Conservation (phyloP, 1,284 basidiomycete genomes). For the Cryptococcus sp. region DNA sequence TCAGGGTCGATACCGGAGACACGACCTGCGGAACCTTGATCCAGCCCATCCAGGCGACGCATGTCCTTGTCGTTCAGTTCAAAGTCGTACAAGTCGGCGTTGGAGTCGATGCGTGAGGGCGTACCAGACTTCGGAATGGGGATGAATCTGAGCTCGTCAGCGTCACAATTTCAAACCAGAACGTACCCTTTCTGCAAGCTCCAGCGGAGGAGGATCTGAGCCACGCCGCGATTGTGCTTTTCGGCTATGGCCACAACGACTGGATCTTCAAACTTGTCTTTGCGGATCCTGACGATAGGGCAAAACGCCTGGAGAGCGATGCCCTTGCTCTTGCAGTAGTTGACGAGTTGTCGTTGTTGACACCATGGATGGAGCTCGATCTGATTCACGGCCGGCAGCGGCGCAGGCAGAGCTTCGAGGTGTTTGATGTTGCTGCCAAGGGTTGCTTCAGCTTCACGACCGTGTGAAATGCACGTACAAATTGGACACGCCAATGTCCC, state of each 20-base stretch:
- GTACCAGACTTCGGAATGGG: slow-evolving; percentile 75
- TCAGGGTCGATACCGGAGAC: slow-evolving; percentile 63
- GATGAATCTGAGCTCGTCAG: slow-evolving; percentile 57
- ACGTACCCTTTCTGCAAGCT: slow-evolving; percentile 75
- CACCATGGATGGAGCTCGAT: slow-evolving; percentile 84
- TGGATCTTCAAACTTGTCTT: slow-evolving; percentile 58
- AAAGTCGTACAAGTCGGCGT: slow-evolving; percentile 70
- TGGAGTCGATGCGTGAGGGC: slow-evolving; percentile 66
- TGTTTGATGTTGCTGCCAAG: slow-evolving; percentile 67
- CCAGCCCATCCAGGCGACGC: slow-evolving; percentile 58
- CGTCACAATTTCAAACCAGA: slow-evolving; percentile 56
- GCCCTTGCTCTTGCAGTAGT: slow-evolving; percentile 66
- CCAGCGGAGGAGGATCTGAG: slow-evolving; percentile 79
- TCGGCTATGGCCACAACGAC: slow-evolving; percentile 60
- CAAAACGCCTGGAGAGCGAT: slow-evolving; percentile 78
- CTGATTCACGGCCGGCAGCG: slow-evolving; percentile 77
- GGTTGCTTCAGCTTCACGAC: not conserved
- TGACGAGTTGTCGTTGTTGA: slow-evolving; percentile 74
- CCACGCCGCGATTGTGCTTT: slow-evolving; percentile 66
- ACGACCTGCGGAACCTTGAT: slow-evolving; percentile 60
- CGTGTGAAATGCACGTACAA: slow-evolving; percentile 58
- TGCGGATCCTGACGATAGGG: slow-evolving; percentile 65
- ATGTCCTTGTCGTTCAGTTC: slow-evolving; percentile 66
- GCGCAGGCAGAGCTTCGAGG: slow-evolving; percentile 69
- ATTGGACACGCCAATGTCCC: slow-evolving; percentile 73